Base-by-base conservation (phyloP, 2,329 filamentous ascomycete genomes). In the Fusarium sp. region DNA sequence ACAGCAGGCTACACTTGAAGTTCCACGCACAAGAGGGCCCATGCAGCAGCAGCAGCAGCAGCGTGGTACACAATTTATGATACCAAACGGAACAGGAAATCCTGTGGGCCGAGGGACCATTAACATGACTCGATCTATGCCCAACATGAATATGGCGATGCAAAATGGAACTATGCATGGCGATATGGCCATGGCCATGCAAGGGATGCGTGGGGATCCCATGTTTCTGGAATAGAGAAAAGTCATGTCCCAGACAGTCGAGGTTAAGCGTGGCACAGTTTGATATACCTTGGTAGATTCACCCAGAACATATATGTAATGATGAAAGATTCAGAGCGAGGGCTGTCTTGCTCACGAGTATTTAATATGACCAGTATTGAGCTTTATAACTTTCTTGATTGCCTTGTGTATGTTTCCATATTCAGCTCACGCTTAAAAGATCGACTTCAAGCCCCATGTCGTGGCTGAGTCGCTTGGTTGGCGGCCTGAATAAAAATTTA, bases 191-290 rank as follows among this genome's bases (percentile, higher is more conserved):
- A 75, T 82, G 69, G 74, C 76, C 10, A 81, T 83, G 72, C 78
- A 80, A 54, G 77, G 78, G 29, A 76, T 81, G 32, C 76, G 78
- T 42, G 75, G 76, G 36, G 82, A 84, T 52, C 74, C 78, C 35
- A 83, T 85, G 80, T 85, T 82, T 68, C 80, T 84, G 78, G 81
- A 83, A 63, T 83, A 73, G 72, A 73, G 72, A 46, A 59, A 47
- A 51, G 40, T 28, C 32, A 45, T 40, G 43, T 40, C 19, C 34
- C 28, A 25, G 26, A 42, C 32, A 28, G 25, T 29, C 26, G 34
- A 60, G 44, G 31, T 47, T 41, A 22, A 44, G 26, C 34, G 39
- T 26, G 41, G 26, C 43, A 44, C 49, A 62, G 39, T 38, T 47
- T 55, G 15, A 13, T 15, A 22, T 38, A 49, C 19, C 19, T 19